These are phyloP conservation scores for Russula compacta DNA, from an alignment of 768 basidiomycete species.

Conservation along the genomic window DNA sequence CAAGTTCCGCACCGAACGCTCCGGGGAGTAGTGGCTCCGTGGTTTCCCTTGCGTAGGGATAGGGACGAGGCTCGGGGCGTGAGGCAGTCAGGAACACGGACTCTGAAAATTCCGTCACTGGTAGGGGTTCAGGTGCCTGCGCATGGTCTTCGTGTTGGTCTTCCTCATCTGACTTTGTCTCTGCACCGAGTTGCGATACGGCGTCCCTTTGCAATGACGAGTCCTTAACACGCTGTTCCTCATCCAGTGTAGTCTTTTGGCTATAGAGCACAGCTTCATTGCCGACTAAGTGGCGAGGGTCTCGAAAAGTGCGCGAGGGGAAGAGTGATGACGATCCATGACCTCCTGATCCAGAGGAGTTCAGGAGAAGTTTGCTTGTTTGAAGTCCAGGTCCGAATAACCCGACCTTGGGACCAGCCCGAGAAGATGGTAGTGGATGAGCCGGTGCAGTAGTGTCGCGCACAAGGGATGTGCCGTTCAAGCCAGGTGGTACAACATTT, in stretches of 20 bases:
- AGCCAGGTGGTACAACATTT: background rate
- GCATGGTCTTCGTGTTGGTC: background rate
- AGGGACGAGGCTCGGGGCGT: background rate
- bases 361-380: background rate
- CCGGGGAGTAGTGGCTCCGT: constrained; percentile 11
- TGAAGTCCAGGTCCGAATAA: constrained; percentile 1
- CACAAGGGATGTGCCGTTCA: background rate
- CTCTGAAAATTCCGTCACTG: constrained; percentile 12
- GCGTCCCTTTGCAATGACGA: background rate
- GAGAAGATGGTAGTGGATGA: background rate
- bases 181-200: background rate
- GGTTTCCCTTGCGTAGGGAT: constrained; percentile 1
- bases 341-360: background rate
- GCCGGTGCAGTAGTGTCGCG: background rate
- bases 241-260: background rate
- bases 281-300: background rate
- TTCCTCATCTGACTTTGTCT: background rate
- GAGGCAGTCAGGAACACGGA: constrained; percentile 1
- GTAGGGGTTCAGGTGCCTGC: background rate
- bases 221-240: background rate
- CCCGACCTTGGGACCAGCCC: background rate
- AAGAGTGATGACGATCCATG: constrained; percentile 7
- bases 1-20: constrained; percentile 6
- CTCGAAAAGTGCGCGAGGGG: background rate
- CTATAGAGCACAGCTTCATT: background rate